Evolutionary conservation across 345 rosid species (phyloP).

Genomic region (Salix udensis): DNA sequence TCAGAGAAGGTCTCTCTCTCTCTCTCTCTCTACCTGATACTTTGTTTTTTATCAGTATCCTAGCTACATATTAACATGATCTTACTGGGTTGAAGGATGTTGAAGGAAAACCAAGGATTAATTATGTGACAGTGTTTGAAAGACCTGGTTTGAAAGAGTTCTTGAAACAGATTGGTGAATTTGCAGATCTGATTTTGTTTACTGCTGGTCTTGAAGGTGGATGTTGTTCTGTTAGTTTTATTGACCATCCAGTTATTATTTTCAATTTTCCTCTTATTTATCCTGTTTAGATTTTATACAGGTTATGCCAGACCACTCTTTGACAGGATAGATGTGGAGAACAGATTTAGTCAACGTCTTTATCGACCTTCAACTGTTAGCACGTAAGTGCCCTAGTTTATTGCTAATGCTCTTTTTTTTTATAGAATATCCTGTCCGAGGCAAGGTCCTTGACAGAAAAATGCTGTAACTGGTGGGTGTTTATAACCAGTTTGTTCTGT

Average conservation of each 20-base stretch:
- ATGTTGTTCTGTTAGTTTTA: conserved; percentile 6
- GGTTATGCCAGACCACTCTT: conserved; percentile 97
- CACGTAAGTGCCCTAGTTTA: conserved; percentile 4
- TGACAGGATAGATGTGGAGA: conserved; percentile 72
- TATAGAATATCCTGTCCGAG: background rate
- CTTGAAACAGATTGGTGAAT: conserved; percentile 60
- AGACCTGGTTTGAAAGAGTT: conserved; percentile 91
- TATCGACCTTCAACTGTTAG: conserved; percentile 20
- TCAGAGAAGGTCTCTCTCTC: conserved; percentile 12
- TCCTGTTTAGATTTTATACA: conserved; percentile 24
- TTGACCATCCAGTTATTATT: background rate
- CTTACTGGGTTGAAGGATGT: conserved; percentile 45
- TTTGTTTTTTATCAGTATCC: background rate
- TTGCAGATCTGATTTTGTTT: conserved; percentile 79
- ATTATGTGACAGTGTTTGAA: conserved; percentile 83
- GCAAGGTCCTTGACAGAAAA: background rate
- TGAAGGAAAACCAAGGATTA: conserved; percentile 73
- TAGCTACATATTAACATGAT: background rate
- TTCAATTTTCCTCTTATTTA: background rate
- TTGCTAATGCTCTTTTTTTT: background rate
- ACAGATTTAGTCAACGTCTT: conserved; percentile 23
- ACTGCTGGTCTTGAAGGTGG: conserved; percentile 97
- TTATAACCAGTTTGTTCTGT: background rate
- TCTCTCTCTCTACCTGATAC: background rate
- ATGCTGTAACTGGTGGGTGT: background rate